Percentiles rank a stretch among this genome's conserved stretches.
These are phyloP conservation scores for Fusarium fujikuroi DNA, from an alignment of 2,329 filamentous ascomycete genomes.

Conservation along the genomic window DNA sequence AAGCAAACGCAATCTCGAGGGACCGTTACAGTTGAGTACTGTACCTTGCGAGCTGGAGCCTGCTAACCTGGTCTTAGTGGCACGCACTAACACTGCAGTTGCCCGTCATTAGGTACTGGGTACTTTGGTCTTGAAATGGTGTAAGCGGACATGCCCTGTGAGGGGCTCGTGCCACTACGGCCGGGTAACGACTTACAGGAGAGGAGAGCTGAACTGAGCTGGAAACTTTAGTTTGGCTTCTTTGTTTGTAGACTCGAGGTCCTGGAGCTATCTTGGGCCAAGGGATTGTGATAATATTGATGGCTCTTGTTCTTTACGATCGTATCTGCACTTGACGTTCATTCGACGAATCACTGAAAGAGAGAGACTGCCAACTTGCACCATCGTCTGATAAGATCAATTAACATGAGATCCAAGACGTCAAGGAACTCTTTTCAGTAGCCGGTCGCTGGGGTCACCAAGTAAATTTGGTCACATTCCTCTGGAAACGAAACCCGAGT, in stretches of 20 bases:
- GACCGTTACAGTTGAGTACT: conserved; percentile 20
- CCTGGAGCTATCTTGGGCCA: not conserved
- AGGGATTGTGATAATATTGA: not conserved
- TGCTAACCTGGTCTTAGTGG: conserved; percentile 22
- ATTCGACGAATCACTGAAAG: not conserved
- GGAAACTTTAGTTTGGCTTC: conserved; percentile 2
- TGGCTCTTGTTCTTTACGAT: not conserved
- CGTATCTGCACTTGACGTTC: not conserved
- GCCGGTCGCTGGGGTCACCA: conserved; percentile 33
- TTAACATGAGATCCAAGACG: conserved; percentile 14
- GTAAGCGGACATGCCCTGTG: conserved; percentile 12
- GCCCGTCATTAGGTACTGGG: conserved; percentile 25
- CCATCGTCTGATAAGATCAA: not conserved
- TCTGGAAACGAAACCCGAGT: conserved; percentile 39
- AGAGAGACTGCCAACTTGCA: not conserved
- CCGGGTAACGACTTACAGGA: conserved; percentile 35
- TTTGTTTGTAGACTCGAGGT: conserved; percentile 8
- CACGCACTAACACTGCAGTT: conserved; percentile 17
- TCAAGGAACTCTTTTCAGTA: conserved; percentile 20
- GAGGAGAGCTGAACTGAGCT: conserved; percentile 2
- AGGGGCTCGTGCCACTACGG: conserved; percentile 28
- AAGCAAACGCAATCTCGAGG: conserved; percentile 20
- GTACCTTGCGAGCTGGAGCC: conserved; percentile 22
- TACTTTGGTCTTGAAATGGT: not conserved
- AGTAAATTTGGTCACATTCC: conserved; percentile 42